Conservation (phyloP, 1,139 yeast genomes). For the Candida albicans region DNA sequence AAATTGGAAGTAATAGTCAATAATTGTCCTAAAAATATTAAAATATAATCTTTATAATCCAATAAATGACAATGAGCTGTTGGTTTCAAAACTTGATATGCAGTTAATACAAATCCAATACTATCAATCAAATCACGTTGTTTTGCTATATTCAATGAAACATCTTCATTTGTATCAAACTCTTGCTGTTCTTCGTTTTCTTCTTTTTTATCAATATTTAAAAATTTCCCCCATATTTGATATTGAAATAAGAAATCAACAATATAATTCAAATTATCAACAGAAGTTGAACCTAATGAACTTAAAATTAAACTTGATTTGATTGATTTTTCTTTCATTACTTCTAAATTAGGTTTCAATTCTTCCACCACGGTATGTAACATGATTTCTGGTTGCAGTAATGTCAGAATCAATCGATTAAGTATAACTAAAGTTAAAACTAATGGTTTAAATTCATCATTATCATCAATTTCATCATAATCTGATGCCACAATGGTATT, state of each 20-base stretch:
- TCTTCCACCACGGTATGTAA: slow-evolving; percentile 53
- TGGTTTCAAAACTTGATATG: slow-evolving; percentile 27
- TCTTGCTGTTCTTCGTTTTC: slow-evolving; percentile 18
- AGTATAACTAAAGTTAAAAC: slow-evolving; percentile 52
- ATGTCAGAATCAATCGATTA: slow-evolving; percentile 35
- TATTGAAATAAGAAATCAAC: slow-evolving; percentile 34
- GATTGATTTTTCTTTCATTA: slow-evolving; percentile 53
- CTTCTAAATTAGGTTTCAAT: slow-evolving; percentile 51
- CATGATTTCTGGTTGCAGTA: slow-evolving; percentile 32
- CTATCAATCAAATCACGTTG: slow-evolving; percentile 63
- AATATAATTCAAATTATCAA: slow-evolving; percentile 46
- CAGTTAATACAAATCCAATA: slow-evolving; percentile 51
- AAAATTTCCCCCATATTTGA: slow-evolving; percentile 40
- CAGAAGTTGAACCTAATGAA: slow-evolving; percentile 45
- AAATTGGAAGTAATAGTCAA: slow-evolving; percentile 64
- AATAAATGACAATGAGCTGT: slow-evolving; percentile 16
- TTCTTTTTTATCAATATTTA: slow-evolving; percentile 23
- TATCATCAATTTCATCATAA: slow-evolving; percentile 32
- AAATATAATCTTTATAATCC: slow-evolving; percentile 60
- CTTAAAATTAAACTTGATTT: slow-evolving; percentile 64
- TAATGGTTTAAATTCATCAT: slow-evolving; percentile 42
- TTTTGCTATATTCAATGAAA: slow-evolving; percentile 47
- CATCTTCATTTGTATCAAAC: slow-evolving; percentile 26
- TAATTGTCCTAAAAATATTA: slow-evolving; percentile 64
- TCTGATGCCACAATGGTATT: slow-evolving; percentile 31